A percentile compares a stretch with the other conserved stretches of the same genome.
These are phyloP conservation scores for Rhododendron kiyosumense DNA, from an alignment of 148 eudicot species.

Conservation along the genomic window DNA sequence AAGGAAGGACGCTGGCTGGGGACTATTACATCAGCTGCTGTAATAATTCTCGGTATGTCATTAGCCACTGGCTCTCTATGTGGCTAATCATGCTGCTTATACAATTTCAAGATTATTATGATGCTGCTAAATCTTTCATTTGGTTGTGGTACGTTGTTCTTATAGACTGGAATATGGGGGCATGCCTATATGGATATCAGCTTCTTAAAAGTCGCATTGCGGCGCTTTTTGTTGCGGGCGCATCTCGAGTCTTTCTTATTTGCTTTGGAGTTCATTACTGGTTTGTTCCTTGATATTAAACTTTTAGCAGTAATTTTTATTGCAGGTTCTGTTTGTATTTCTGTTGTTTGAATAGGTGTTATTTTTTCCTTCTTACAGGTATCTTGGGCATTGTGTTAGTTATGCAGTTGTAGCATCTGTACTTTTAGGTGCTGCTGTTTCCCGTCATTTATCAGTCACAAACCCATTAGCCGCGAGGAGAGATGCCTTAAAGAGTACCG, in stretches of 20 bases:
- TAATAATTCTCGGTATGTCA: slow-evolving; percentile 75
- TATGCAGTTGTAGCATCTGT: slow-evolving; percentile 96
- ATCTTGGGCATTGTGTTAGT: slow-evolving; percentile 92
- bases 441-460: slow-evolving; percentile 82
- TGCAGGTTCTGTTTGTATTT: background rate
- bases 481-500: slow-evolving; percentile 95
- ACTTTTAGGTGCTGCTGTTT: slow-evolving; percentile 93
- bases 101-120: background rate
- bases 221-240: slow-evolving; percentile 89
- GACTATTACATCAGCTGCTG: slow-evolving; percentile 93
- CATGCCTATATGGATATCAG: slow-evolving; percentile 90
- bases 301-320: background rate
- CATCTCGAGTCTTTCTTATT: slow-evolving; percentile 87
- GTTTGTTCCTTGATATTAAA: slow-evolving; percentile 36
- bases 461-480: slow-evolving; percentile 94
- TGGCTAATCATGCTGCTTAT: slow-evolving; percentile 16
- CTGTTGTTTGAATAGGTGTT: slow-evolving; percentile 11
- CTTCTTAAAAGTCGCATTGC: slow-evolving; percentile 81
- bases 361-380: slow-evolving; percentile 41
- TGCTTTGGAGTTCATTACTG: slow-evolving; percentile 99
- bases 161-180: slow-evolving; percentile 96
- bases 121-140: background rate
- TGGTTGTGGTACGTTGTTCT: slow-evolving; percentile 4
- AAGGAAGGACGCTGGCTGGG: slow-evolving; percentile 92
- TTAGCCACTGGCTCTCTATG: background rate